Evolutionary conservation across 2,329 filamentous ascomycete species (phyloP), one percentile per base, ranked within the genome.

Genomic region (Juglanconis sp.): DNA sequence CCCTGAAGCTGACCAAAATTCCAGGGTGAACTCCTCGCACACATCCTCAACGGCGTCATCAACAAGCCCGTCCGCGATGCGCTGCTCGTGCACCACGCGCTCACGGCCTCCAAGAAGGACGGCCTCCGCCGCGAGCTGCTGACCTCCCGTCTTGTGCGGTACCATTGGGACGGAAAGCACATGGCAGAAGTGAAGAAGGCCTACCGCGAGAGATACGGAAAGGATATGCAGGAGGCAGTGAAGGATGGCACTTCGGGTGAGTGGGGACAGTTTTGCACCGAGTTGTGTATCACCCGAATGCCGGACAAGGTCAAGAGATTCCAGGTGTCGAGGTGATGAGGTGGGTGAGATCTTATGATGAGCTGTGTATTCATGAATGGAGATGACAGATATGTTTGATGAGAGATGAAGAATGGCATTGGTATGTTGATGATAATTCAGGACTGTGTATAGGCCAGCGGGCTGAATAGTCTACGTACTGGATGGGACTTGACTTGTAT

Each of bases 41-140:
- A 98, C 74, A 91, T 98, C 67, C 88, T 99, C 70, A 97, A 98
- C 76, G 95, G 95, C 69, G 87, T 96, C 60, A 96, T 98, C 78
- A 98, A 98, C 77, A 90, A 90, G 61, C 93, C 95, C 5, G 92
- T 96, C 64, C 91, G 95, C 58, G 95, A 98, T 73, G 92, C 94
- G 3, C 83, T 97, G 42, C 87, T 98, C 3, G 81, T 99, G 1
- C 88, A 96, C 74, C 95, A 98, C 77, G 94, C 95, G 2, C 86
- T 98, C 65, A 89, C 87, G 24, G 84, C 89, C 50, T 88, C 88
- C 3, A 84, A 82, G 65, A 85, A 84, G 64, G 90, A 94, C 70
- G 75, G 83, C 56, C 80, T 93, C 64, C 87, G 94, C 35, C 89
- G 90, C 50, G 94, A 97, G 72, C 79, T 97, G 53, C 85, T 99